Evolutionary conservation across 2,329 filamentous ascomycete genomes (phyloP).

Genomic region (Acarospora socialis): DNA sequence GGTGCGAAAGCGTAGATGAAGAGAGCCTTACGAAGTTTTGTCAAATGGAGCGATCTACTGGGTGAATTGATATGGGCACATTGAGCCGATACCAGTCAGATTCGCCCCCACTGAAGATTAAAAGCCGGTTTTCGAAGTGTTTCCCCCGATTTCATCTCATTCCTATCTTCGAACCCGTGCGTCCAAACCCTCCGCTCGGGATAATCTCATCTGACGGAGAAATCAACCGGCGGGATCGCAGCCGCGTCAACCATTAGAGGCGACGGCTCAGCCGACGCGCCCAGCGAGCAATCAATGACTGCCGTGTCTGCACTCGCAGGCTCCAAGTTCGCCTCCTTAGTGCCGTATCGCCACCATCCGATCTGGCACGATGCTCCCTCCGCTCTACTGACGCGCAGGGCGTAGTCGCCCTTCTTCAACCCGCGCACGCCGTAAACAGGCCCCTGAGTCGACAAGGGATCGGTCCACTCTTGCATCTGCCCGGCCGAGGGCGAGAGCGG

Average conservation of each 20-base stretch:
- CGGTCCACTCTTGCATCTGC: slow-evolving; percentile 2
- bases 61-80: too few relatives aligned
- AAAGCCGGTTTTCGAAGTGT: too few relatives aligned
- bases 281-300: slow-evolving; percentile 1
- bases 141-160: too few relatives aligned
- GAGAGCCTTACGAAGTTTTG: too few relatives aligned
- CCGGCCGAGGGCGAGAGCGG: too few relatives aligned
- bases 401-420: slow-evolving; percentile 2
- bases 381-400: not conserved
- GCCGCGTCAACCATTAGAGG: not conserved
- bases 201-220: not conserved
- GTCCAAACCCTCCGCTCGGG: too few relatives aligned
- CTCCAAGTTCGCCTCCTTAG: not conserved
- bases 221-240: not conserved
- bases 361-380: not conserved
- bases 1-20: too few relatives aligned
- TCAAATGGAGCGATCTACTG: too few relatives aligned
- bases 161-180: too few relatives aligned
- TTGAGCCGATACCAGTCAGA: too few relatives aligned
- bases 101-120: too few relatives aligned
- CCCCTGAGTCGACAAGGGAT: not conserved
- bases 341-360: not conserved
- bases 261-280: not conserved
- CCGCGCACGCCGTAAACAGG: slow-evolving; percentile 3
- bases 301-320: not conserved